These are phyloP conservation scores for Backusella luteola DNA, from an alignment of 192 early-diverging fungal species.

Conservation along the genomic window DNA sequence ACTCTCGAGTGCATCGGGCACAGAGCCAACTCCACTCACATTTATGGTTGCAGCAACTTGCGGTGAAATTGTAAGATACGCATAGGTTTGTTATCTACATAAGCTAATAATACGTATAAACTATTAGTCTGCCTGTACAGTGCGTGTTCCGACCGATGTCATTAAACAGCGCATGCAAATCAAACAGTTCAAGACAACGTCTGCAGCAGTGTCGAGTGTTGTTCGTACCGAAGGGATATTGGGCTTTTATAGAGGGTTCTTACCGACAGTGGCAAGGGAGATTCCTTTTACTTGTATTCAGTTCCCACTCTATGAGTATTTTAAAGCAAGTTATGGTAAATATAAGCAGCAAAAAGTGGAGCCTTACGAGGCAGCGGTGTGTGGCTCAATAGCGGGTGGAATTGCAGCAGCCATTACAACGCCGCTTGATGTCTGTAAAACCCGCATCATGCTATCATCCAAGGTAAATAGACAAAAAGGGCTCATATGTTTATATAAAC, in stretches of 20 bases:
- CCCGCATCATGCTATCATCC: constrained; percentile 88
- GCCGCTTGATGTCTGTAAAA: constrained; percentile 94
- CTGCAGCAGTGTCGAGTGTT: constrained; percentile 63
- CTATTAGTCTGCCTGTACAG: constrained; percentile 75
- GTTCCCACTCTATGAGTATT: constrained; percentile 90
- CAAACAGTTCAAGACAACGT: constrained; percentile 62
- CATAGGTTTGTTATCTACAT: not conserved
- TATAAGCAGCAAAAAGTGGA: constrained; percentile 46
- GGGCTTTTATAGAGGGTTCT: constrained; percentile 91
- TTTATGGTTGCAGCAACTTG: constrained; percentile 89
- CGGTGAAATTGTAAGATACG: constrained; percentile 73
- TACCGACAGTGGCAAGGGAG: constrained; percentile 89
- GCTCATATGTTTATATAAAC: too few species aligned
- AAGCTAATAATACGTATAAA: not conserved
- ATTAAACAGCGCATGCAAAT: constrained; percentile 96
- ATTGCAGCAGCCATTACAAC: constrained; percentile 88
- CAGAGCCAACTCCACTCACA: constrained; percentile 58
- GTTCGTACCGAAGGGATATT: constrained; percentile 65
- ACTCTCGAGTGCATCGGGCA: constrained; percentile 28
- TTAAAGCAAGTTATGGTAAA: constrained; percentile 64
- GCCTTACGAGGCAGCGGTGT: constrained; percentile 82
- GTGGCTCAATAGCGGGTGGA: constrained; percentile 85
- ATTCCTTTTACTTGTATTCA: constrained; percentile 96
- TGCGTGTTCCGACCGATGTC: constrained; percentile 93
- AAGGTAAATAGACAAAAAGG: constrained; percentile 38